These are phyloP conservation scores for Chaetomium strumarium DNA, from an alignment of 2,329 filamentous ascomycete species.

Conservation along the genomic window DNA sequence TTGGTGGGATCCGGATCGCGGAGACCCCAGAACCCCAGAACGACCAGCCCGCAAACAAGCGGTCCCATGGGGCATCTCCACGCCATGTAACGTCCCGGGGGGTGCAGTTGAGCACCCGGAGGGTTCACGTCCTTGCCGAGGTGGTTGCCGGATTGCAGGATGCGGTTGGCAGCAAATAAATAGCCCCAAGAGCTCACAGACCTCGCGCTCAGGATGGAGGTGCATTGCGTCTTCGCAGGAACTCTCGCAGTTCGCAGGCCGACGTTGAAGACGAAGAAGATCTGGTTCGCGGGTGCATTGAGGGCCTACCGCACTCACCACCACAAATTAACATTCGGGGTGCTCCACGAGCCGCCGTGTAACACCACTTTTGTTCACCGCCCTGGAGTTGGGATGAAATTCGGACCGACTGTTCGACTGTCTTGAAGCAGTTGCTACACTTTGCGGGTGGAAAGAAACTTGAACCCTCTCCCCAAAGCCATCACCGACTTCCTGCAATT, in stretches of 20 bases:
- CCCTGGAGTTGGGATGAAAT: not conserved
- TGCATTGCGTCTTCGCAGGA: not conserved
- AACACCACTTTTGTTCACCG: not conserved
- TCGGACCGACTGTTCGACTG: too few relatives aligned
- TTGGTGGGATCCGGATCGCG: slow-evolving; percentile 8
- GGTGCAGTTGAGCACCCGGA: too few relatives aligned
- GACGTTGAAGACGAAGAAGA: not conserved
- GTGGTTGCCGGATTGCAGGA: too few relatives aligned
- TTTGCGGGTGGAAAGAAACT: too few relatives aligned
- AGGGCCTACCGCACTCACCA: not conserved
- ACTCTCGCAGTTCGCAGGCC: slow-evolving; percentile 6
- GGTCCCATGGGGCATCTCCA: not conserved
- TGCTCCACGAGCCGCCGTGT: not conserved
- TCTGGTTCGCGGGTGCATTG: not conserved
- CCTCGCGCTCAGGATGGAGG: not conserved
- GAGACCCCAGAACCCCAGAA: not conserved
- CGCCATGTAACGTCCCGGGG: slow-evolving; percentile 10
- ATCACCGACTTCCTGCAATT: too few relatives aligned
- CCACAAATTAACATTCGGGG: too few relatives aligned
- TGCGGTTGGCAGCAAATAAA: not conserved
- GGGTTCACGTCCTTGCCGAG: too few relatives aligned
- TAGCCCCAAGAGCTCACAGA: not conserved
- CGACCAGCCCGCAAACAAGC: not conserved
- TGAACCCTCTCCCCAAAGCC: too few relatives aligned
- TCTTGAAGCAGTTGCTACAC: too few relatives aligned